Percentiles rank a stretch among this genome's conserved stretches.
These are phyloP conservation scores for Cyclotella sp. DNA, from an alignment of 108 stramenopile genomes.

Conservation along the genomic window DNA sequence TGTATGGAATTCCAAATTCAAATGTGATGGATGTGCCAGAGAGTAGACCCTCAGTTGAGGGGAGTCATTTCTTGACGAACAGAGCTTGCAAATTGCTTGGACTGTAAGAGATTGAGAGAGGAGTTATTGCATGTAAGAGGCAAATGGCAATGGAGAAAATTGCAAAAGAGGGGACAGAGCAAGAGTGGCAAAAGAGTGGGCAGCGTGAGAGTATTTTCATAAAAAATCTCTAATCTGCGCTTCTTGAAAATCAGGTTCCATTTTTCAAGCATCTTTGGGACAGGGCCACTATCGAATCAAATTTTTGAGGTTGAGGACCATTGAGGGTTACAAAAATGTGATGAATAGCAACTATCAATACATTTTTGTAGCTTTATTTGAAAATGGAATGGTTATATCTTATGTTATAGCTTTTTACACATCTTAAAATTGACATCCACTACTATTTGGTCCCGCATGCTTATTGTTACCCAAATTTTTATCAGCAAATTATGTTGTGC, in stretches of 20 bases:
- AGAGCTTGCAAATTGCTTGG: too few species aligned
- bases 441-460: slow-evolving; percentile 91
- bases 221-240: slow-evolving; percentile 56
- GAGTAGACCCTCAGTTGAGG: too few species aligned
- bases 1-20: too few species aligned
- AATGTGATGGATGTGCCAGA: too few species aligned
- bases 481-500: slow-evolving; percentile 83
- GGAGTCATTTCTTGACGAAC: too few species aligned
- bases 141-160: slow-evolving; percentile 61
- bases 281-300: slow-evolving; percentile 77
- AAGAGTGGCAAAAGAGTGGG: too few species aligned
- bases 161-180: slow-evolving; percentile 82
- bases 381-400: too few species aligned
- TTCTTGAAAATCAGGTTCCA: slow-evolving; percentile 60
- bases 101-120: slow-evolving; percentile 26
- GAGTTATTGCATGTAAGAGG: slow-evolving; percentile 41
- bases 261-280: slow-evolving; percentile 81
- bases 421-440: slow-evolving; percentile 98
- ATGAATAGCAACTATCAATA: too few species aligned
- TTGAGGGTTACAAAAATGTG: slow-evolving; percentile 7
- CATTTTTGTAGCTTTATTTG: too few species aligned
- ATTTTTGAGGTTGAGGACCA: slow-evolving; percentile 69
- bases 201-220: slow-evolving; percentile 75
- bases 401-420: slow-evolving; percentile 58
- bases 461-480: slow-evolving; percentile 92